Evolutionary conservation across 352 stramenopile species (phyloP), one percentile per base, ranked within the genome.

Genomic region (Globisporangium camurandrum): DNA sequence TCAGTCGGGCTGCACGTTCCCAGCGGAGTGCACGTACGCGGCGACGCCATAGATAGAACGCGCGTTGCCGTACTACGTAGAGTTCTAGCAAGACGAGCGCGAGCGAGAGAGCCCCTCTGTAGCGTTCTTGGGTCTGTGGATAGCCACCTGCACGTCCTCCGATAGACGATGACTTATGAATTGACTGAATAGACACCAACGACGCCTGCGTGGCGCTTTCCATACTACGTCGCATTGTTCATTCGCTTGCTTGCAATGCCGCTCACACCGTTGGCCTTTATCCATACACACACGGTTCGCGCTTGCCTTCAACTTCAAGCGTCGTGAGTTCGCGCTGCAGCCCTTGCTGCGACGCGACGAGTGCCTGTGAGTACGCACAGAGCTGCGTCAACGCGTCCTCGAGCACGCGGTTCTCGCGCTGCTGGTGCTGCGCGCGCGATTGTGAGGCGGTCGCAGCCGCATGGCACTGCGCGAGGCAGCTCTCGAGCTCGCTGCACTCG

Each of bases 1-100:
- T 59, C 76, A 84, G 56, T 98, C 92, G 54, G 97, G 97, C 67
- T 99, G 95, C 67, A 98, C 91, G 54, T 92, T 98, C 66, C 86
- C 89, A 48, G 68, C 83, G 45, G 73, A 75, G 51, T 98, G 95
- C 69, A 76, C 94, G 55, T 98, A 94, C 75, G 77, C 84, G 23
- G 69, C n/a, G n/a, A n/a, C n/a, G n/a, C n/a, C n/a, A n/a, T n/a
- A n/a, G n/a, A n/a, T n/a, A n/a, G n/a, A n/a, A n/a, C n/a, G n/a
- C n/a, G n/a, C n/a, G n/a, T n/a, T n/a, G n/a, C n/a, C n/a, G n/a
- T n/a, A n/a, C n/a, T n/a, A n/a, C n/a, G n/a, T n/a, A n/a, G n/a
- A n/a, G n/a, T n/a, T n/a, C n/a, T n/a, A n/a, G n/a, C n/a, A n/a
- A n/a, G n/a, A n/a, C n/a, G n/a, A n/a, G n/a, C n/a, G n/a, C n/a